Percentiles rank a stretch among this genome's conserved stretches.
phyloP scores from a whole-genome alignment of 345 rosid genomes.

The Arabidopsis suecica region DNA sequence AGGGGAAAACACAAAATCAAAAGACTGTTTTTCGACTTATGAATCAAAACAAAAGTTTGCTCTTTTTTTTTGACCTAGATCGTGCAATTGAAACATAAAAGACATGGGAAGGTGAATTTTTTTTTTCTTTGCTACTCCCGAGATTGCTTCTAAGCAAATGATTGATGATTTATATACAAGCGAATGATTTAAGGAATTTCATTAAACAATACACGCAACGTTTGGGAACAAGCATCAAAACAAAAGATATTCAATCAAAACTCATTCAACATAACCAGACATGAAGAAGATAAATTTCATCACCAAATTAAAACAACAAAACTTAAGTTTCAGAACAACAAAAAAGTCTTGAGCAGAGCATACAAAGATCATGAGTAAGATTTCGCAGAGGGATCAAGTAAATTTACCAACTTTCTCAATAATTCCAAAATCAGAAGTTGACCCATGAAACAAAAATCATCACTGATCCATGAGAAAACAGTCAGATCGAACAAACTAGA shows the following conservation, averaged over 20 bases:
- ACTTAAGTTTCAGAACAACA: not conserved
- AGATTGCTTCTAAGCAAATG: constrained; percentile 45
- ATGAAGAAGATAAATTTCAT: not conserved
- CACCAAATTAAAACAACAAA: not conserved
- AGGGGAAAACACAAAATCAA: not conserved
- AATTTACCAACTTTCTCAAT: constrained; percentile 22
- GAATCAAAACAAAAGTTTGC: not conserved
- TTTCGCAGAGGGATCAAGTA: not conserved
- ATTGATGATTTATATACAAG: constrained; percentile 31
- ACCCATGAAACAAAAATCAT: constrained; percentile 12
- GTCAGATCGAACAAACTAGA: constrained; percentile 14
- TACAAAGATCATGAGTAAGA: constrained; percentile 4
- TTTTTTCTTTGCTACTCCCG: constrained; percentile 14
- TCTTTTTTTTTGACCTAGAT: not conserved
- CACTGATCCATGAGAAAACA: not conserved
- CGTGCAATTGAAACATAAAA: constrained; percentile 12
- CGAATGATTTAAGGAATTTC: constrained; percentile 6
- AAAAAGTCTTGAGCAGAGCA: not conserved
- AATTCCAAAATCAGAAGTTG: constrained; percentile 11
- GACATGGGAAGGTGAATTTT: not conserved
- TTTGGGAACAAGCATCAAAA: constrained; percentile 30
- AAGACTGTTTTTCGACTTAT: not conserved
- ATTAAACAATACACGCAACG: constrained; percentile 38
- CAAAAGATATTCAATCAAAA: not conserved
- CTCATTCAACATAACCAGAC: constrained; percentile 12